Evolutionary conservation across 352 stramenopile species (phyloP).

Genomic region (Phytophthora ramorum): DNA sequence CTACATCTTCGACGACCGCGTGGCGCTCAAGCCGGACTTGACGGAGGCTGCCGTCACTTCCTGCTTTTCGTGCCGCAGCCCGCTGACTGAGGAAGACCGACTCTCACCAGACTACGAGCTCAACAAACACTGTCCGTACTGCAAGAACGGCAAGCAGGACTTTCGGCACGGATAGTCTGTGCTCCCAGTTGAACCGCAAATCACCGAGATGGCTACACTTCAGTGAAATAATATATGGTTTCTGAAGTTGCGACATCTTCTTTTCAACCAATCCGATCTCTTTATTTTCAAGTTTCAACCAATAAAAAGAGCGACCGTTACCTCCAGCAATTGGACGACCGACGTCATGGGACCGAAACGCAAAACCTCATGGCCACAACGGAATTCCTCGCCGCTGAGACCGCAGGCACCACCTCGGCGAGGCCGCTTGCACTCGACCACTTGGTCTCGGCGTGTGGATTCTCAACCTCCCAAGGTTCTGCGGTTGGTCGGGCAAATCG

Average conservation of each 20-base stretch:
- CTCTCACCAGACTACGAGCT: slow-evolving; percentile 46
- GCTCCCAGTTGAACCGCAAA: neutral
- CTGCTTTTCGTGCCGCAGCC: slow-evolving; percentile 68
- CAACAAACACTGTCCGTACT: slow-evolving; percentile 63
- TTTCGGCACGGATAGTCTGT: slow-evolving; percentile 32
- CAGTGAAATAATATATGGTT: neutral
- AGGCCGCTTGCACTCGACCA: neutral
- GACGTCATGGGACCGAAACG: slow-evolving; percentile 4
- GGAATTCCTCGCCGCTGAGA: slow-evolving; percentile 1
- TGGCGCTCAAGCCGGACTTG: slow-evolving; percentile 69
- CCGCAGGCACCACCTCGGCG: neutral
- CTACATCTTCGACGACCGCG: slow-evolving; percentile 84
- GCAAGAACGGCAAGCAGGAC: slow-evolving; percentile 57
- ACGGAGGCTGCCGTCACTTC: slow-evolving; percentile 46
- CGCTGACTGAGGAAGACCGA: slow-evolving; percentile 60
- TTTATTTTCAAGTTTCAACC: slow-evolving; percentile 7
- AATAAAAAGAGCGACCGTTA: slow-evolving; percentile 15
- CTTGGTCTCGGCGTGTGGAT: slow-evolving; percentile 4
- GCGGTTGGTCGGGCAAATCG: slow-evolving; percentile 14
- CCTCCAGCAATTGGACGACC: slow-evolving; percentile 16
- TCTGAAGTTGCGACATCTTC: slow-evolving; percentile 2
- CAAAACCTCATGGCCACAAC: neutral
- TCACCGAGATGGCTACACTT: slow-evolving; percentile 22
- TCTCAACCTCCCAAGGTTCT: neutral
- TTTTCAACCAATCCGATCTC: neutral